Conservation (phyloP, 2,329 filamentous ascomycete species). For the Aspergillus calidoustus region DNA sequence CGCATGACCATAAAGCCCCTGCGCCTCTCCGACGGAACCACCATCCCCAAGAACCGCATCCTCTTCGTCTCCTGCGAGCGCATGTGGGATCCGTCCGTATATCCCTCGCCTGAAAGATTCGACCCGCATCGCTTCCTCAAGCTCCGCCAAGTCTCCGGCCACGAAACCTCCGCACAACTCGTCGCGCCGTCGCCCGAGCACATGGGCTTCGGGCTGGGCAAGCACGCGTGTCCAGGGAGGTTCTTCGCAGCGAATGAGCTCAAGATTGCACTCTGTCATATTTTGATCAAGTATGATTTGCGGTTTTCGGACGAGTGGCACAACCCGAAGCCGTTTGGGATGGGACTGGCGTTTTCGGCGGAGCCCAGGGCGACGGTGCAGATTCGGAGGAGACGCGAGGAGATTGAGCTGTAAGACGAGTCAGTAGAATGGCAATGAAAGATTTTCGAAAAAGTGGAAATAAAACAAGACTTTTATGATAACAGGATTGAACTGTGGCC, state of each 20-base stretch:
- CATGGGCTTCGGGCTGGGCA: conserved; percentile 38
- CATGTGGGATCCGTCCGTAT: conserved; percentile 17
- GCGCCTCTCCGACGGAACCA: conserved; percentile 18
- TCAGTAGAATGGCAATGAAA: too few relatives aligned
- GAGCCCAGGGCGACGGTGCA: not conserved
- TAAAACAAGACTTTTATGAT: too few relatives aligned
- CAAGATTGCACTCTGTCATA: conserved; percentile 56
- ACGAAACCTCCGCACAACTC: conserved; percentile 20
- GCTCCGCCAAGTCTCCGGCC: conserved; percentile 1
- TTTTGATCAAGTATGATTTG: conserved; percentile 57
- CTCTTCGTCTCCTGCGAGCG: conserved; percentile 9
- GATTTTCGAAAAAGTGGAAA: too few relatives aligned
- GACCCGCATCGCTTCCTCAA: conserved; percentile 20
- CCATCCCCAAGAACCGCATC: conserved; percentile 11
- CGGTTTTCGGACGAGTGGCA: not conserved
- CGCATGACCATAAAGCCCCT: conserved; percentile 8
- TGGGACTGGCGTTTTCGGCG: not conserved
- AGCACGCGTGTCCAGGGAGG: conserved; percentile 50
- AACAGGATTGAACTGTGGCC: too few relatives aligned
- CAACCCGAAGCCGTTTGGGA: not conserved
- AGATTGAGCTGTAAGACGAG: not conserved
- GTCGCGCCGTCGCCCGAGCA: conserved; percentile 10
- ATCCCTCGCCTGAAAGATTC: conserved; percentile 10
- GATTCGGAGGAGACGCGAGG: not conserved
- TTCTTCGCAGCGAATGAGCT: conserved; percentile 60